Percentiles rank a stretch among this genome's conserved stretches.
Conservation (phyloP, 192 early-diverging fungal species). For the Haplosporangium gracile region DNA sequence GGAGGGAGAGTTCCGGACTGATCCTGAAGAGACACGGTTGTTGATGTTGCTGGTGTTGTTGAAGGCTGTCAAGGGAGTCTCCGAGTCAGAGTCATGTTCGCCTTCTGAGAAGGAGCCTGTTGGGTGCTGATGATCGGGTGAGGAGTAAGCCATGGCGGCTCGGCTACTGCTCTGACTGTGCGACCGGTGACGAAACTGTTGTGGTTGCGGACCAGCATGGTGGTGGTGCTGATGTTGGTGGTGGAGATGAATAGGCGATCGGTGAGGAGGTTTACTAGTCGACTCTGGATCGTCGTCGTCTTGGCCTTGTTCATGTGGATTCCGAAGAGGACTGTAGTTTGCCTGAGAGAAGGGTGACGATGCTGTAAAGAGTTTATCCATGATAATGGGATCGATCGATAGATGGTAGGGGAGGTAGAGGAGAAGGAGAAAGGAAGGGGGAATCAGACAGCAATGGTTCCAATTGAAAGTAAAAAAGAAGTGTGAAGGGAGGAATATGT, state of each 20-base stretch:
- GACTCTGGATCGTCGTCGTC: constrained; percentile 43
- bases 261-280: neutral
- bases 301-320: constrained; percentile 27
- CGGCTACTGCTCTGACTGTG: constrained; percentile 39
- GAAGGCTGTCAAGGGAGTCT: neutral
- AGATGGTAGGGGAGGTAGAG: neutral
- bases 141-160: constrained; percentile 15
- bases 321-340: constrained; percentile 48
- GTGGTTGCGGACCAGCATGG: neutral
- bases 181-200: constrained; percentile 39
- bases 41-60: neutral
- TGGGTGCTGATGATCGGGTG: constrained; percentile 7
- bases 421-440: neutral
- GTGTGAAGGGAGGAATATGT: neutral
- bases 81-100: constrained; percentile 24
- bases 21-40: neutral
- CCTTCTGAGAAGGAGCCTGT: constrained; percentile 24
- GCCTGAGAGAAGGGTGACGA: constrained; percentile 43
- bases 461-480: neutral
- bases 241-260: neutral
- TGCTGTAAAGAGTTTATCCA: constrained; percentile 40
- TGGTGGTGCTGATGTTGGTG: constrained; percentile 7
- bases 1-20: neutral
- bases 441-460: neutral
- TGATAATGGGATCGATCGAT: neutral